Evolutionary conservation across 805 yeast species (phyloP).

Genomic region (Hanseniaspora clermontiae): DNA sequence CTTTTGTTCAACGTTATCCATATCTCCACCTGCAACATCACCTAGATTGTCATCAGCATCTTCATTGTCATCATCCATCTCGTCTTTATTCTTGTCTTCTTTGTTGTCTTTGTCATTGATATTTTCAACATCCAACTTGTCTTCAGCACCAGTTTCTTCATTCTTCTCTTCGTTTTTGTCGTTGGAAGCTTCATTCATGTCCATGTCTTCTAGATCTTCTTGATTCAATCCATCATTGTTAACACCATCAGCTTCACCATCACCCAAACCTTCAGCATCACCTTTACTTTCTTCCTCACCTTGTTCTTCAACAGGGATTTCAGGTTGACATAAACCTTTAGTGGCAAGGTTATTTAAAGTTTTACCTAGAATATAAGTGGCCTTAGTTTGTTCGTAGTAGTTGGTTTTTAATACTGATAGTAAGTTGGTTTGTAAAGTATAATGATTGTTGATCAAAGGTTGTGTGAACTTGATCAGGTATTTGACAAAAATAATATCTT

Average conservation of each 20-base stretch:
- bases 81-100: constrained; percentile 37
- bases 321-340: constrained; percentile 88
- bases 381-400: constrained; percentile 45
- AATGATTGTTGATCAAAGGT: constrained; percentile 55
- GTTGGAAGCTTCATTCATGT: constrained; percentile 41
- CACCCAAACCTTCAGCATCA: constrained; percentile 83
- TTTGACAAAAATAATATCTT: constrained; percentile 30
- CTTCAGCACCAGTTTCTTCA: constrained; percentile 75
- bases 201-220: constrained; percentile 48
- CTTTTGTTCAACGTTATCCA: constrained; percentile 46
- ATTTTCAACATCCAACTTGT: constrained; percentile 86
- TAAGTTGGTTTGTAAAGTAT: constrained; percentile 35
- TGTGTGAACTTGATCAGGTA: constrained; percentile 44
- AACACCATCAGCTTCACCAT: constrained; percentile 62
- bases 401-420: constrained; percentile 34
- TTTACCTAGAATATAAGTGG: constrained; percentile 46
- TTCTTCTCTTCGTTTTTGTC: constrained; percentile 45
- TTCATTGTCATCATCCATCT: constrained; percentile 34
- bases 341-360: constrained; percentile 50
- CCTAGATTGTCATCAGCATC: constrained; percentile 77
- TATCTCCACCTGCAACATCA: constrained; percentile 72
- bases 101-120: constrained; percentile 53
- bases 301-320: constrained; percentile 41
- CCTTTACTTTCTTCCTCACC: constrained; percentile 72
- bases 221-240: constrained; percentile 38